Conservation (phyloP, 768 basidiomycete genomes). For the Suillus lakei region DNA sequence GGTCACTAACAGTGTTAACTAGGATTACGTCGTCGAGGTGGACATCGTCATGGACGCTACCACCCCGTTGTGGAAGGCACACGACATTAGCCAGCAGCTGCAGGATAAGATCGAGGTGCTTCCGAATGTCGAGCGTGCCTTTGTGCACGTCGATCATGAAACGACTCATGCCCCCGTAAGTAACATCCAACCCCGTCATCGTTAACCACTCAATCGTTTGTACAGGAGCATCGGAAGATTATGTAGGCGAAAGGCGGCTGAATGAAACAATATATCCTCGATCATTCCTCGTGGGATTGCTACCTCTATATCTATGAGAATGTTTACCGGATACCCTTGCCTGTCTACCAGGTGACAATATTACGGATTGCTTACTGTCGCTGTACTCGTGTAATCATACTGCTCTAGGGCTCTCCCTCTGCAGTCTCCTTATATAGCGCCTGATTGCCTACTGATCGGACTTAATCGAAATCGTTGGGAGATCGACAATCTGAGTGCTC, state of each 20-base stretch:
- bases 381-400: not conserved
- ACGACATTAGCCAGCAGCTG: constrained; percentile 81
- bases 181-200: constrained; percentile 4
- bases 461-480: not conserved
- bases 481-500: not conserved
- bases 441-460: not conserved
- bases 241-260: constrained; percentile 12
- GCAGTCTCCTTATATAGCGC: not conserved
- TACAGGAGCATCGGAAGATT: constrained; percentile 50
- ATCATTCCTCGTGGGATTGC: not conserved
- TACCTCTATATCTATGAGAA: not conserved
- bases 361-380: not conserved
- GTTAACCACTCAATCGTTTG: constrained; percentile 1
- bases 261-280: not conserved
- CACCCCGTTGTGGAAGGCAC: constrained; percentile 89
- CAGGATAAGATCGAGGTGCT: constrained; percentile 90
- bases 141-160: constrained; percentile 96
- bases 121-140: constrained; percentile 90
- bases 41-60: constrained; percentile 92
- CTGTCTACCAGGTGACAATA: not conserved
- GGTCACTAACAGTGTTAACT: constrained; percentile 10
- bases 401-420: not conserved
- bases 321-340: not conserved
- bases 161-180: constrained; percentile 75
- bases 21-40: constrained; percentile 94